Percentiles rank a stretch among this genome's conserved stretches.
Evolutionary conservation across 139 green algal genomes (phyloP).

Genomic region (Chlamydomonas sphaeroides): DNA sequence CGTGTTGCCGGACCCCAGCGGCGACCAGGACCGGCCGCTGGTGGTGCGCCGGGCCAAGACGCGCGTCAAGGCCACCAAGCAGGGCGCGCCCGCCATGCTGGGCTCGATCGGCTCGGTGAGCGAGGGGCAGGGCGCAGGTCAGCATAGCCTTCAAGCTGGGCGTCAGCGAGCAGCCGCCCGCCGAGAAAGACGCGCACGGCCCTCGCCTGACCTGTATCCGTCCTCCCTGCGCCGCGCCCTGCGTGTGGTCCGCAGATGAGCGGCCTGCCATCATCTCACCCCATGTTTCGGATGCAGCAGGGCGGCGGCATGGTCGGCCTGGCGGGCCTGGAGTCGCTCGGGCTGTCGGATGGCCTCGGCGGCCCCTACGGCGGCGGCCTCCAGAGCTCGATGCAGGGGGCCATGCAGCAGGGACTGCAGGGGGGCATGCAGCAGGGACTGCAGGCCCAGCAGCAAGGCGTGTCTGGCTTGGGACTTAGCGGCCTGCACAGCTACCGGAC

Average conservation of each 20-base stretch:
- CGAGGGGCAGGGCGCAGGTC: no score
- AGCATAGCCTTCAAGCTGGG: no score
- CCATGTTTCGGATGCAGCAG: background rate
- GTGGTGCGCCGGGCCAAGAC: slow-evolving; percentile 71
- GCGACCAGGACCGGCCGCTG: slow-evolving; percentile 67
- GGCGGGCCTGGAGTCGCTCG: slow-evolving; percentile 13
- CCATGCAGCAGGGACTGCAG: background rate
- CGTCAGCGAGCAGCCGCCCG: no score
- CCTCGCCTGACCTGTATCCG: no score
- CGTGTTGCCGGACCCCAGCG: slow-evolving; percentile 51
- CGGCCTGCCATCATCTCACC: background rate
- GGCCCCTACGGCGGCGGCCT: background rate
- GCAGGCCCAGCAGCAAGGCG: background rate
- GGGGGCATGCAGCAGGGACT: background rate
- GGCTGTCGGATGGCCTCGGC: background rate
- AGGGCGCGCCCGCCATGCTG: no score
- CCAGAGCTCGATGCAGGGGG: no score
- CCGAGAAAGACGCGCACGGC: no score
- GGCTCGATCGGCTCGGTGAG: slow-evolving; percentile 1
- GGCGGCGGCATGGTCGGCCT: slow-evolving; percentile 20
- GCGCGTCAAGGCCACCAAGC: slow-evolving; percentile 38
- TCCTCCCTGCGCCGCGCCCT: no score
- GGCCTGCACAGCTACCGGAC: slow-evolving; percentile 8
- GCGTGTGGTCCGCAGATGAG: no score
- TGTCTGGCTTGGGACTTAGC: slow-evolving; percentile 3